Evolutionary conservation across 768 basidiomycete genomes (phyloP).

Genomic region (Collybia sordida): DNA sequence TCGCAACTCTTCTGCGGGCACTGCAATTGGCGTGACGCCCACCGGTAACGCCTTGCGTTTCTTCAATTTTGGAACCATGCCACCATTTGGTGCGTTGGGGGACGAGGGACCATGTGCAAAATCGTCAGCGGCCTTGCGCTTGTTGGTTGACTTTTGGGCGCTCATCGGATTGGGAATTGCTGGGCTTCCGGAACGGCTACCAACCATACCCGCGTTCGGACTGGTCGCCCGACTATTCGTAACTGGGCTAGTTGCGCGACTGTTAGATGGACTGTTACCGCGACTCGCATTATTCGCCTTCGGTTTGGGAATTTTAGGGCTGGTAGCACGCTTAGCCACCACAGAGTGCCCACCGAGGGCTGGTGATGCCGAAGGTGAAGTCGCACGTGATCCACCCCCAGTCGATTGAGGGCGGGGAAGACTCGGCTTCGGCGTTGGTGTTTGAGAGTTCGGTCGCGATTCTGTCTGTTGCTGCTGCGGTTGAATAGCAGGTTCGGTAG

Average conservation of each 20-base stretch:
- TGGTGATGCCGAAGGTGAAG: constrained; percentile 55
- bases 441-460: constrained; percentile 44
- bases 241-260: constrained; percentile 53
- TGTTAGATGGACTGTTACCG: constrained; percentile 60
- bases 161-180: constrained; percentile 11
- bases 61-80: constrained; percentile 35
- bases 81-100: constrained; percentile 14
- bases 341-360: constrained; percentile 73
- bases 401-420: constrained; percentile 31
- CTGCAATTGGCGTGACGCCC: constrained; percentile 29
- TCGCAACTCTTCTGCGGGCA: constrained; percentile 59
- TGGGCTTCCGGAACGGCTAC: constrained; percentile 34
- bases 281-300: constrained; percentile 50
- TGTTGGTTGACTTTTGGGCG: constrained; percentile 27
- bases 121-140: constrained; percentile 49
- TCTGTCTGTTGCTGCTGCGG: constrained; percentile 48
- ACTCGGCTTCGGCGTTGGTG: constrained; percentile 40
- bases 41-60: constrained; percentile 57
- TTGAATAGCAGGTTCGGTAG: constrained; percentile 43
- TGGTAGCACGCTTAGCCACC: constrained; percentile 83
- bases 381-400: constrained; percentile 49
- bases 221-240: constrained; percentile 43
- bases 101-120: constrained; percentile 21
- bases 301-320: constrained; percentile 68
- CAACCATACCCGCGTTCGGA: constrained; percentile 29